Base-by-base conservation (phyloP, 2,329 filamentous ascomycete genomes). In the Ceratocystis cacaofunesta region DNA sequence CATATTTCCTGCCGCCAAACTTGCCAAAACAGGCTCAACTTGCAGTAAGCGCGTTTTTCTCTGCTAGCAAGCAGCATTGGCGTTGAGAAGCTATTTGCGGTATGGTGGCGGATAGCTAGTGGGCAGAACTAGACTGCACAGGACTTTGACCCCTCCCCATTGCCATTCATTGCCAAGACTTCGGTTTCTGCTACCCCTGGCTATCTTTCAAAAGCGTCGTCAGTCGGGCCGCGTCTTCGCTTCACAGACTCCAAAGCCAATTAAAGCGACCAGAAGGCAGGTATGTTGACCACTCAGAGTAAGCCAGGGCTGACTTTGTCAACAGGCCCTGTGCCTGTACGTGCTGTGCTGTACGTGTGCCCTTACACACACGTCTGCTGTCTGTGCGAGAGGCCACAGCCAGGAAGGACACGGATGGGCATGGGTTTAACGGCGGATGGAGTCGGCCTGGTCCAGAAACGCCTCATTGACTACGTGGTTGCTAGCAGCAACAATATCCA, bases 381-480 rank as follows among this genome's bases (percentile, higher is more conserved):
- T 58, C 55, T 58, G 55, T 58, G 55, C 55, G 32, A 61, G 41
- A 32, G n/a, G n/a, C 58, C 19, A 25, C 57, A 61, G 30, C 36
- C 32, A 61, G 57, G 2, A 61, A 61, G 17, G 36, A 44, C 36
- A 61, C 15, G 19, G 19, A 52, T 52, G 55, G 52, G 30, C 55
- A 58, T 58, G 55, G 55, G 32, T 58, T 15, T 36, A 30, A 36
- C 55, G 15, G 28, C 32, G 52, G 25, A 57, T 36, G 10, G 10
- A 8, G 30, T 57, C 52, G 32, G 12, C 55, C 32, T 58, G 17
- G n/a, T 58, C 55, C 36, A 30, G 28, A 58, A 58, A 58, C 55
- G 28, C 55, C 55, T 32, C 55, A 58, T 30, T 10, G 55, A 19
- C 8, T 58, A 36, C 15, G 55, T n/a, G 55, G 55, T 58, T 58